Evolutionary conservation across 257 asterid species (phyloP), one percentile per base, ranked within the genome.

Genomic region (Solanum habrochaites): DNA sequence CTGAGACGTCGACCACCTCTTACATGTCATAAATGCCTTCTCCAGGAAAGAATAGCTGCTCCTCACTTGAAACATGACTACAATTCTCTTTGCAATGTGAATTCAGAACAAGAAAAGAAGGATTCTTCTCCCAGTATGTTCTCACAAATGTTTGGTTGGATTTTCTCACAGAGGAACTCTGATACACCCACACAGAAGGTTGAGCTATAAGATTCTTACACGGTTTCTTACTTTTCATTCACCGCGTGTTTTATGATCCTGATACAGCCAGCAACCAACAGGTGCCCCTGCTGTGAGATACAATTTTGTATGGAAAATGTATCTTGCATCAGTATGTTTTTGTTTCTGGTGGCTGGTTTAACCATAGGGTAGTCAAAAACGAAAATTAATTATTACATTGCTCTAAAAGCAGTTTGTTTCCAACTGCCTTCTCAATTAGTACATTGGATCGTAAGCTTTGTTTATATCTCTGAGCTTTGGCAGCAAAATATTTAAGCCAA

Each of bases 11-110:
- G 8, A 56, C 58, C 8, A 47, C 73, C 74, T 49, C 60, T 71
- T 72, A 64, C n/a, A 6, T 81, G 73, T 66, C 67, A 47, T 45
- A 85, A 81, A 64, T 60, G 37, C 80, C 58, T 85, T 88, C 62
- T 80, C 40, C 98, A 95, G 99, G 95, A 94, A 85, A 92, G 82
- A 89, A 94, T 95, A 86, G 99, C 90, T 42, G 95, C 91, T 82
- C 98, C 99, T 91, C 99, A 97, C 90, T 85, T 96, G 77, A 96
- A 93, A 94, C 98, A 94, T 74, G 89, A 95, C 85, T 96, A 93
- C 88, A 72, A 90, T 10, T 83, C 92, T 39, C 93, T 97, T 67
- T 97, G 99, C 91, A 88, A 91, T 45, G 39, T 71, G 86, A 87
- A 78, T 70, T 85, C 73, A 31, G 70, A 49, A 81, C 67, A 20